Evolutionary conservation across 768 basidiomycete species (phyloP).

Genomic region (Rhodosporidiobolus odoratus): DNA sequence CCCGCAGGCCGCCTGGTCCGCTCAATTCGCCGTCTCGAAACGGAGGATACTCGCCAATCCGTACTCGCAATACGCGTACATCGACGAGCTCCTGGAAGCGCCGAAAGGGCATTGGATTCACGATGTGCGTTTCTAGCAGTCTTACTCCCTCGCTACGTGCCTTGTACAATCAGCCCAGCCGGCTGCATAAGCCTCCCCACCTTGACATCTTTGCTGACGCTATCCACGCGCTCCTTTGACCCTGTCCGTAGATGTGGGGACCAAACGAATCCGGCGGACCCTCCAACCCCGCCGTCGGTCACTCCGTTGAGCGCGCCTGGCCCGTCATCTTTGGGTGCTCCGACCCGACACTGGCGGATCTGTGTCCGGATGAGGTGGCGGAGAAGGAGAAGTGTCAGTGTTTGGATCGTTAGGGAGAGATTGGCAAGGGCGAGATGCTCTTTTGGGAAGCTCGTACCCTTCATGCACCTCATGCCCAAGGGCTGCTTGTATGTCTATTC

Average conservation of each 20-base stretch:
- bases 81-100: slow-evolving; percentile 18
- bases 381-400: slow-evolving; percentile 39
- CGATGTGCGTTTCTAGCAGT: neutral
- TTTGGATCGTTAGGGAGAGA: slow-evolving; percentile 21
- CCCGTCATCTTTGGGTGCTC: slow-evolving; percentile 43
- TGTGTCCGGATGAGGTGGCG: slow-evolving; percentile 33
- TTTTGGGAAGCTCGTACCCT: too few relatives aligned
- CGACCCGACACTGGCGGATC: slow-evolving; percentile 32
- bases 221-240: neutral
- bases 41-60: slow-evolving; percentile 42
- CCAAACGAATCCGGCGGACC: slow-evolving; percentile 37
- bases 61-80: slow-evolving; percentile 32
- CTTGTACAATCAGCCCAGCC: too few relatives aligned
- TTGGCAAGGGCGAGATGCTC: too few relatives aligned
- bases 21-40: slow-evolving; percentile 44
- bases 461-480: too few relatives aligned
- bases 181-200: too few relatives aligned
- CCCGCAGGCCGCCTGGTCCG: slow-evolving; percentile 44
- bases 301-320: slow-evolving; percentile 44
- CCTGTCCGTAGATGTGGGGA: slow-evolving; percentile 33
- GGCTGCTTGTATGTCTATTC: too few relatives aligned
- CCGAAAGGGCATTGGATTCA: slow-evolving; percentile 33
- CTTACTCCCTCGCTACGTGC: neutral
- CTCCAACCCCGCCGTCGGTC: slow-evolving; percentile 38
- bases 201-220: neutral